phyloP scores from a whole-genome alignment of 495 filamentous ascomycete genomes.

The Viridothelium virens region DNA sequence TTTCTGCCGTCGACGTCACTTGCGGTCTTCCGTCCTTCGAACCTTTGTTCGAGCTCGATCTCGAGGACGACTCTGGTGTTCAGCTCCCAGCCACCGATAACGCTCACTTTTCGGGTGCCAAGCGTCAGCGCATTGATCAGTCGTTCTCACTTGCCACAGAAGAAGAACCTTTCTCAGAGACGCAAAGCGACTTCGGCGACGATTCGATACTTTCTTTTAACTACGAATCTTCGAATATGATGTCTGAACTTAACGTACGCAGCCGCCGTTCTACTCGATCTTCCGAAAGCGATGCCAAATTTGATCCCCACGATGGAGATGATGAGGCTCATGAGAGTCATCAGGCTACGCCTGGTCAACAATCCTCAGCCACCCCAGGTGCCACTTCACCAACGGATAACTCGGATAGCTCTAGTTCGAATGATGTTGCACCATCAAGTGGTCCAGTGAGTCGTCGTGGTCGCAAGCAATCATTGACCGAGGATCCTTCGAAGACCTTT shows the following conservation, averaged over 20 bases:
- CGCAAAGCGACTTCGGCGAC: conserved; percentile 72
- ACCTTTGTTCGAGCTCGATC: conserved; percentile 83
- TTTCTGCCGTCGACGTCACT: conserved; percentile 34
- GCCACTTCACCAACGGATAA: conserved; percentile 31
- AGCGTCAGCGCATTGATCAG: conserved; percentile 67
- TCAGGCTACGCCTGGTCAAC: conserved; percentile 34
- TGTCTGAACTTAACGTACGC: not conserved
- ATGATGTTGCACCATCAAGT: conserved; percentile 35
- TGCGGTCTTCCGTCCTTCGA: conserved; percentile 65
- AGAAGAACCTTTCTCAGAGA: conserved; percentile 66
- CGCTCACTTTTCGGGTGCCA: conserved; percentile 59
- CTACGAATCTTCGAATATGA: conserved; percentile 9
- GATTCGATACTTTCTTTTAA: conserved; percentile 41
- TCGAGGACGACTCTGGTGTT: conserved; percentile 80
- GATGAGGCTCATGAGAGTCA: not conserved
- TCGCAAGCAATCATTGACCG: conserved; percentile 96
- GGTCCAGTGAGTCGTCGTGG: conserved; percentile 82
- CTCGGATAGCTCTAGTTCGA: conserved; percentile 24
- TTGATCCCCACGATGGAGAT: not conserved
- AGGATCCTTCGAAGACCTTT: conserved; percentile 97
- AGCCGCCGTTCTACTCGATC: not conserved
- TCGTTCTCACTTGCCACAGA: conserved; percentile 41
- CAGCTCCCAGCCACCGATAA: conserved; percentile 52
- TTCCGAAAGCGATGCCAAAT: not conserved
- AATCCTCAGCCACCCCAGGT: conserved; percentile 36